Conservation (phyloP, 495 filamentous ascomycete genomes). For the Peziza echinospora region DNA sequence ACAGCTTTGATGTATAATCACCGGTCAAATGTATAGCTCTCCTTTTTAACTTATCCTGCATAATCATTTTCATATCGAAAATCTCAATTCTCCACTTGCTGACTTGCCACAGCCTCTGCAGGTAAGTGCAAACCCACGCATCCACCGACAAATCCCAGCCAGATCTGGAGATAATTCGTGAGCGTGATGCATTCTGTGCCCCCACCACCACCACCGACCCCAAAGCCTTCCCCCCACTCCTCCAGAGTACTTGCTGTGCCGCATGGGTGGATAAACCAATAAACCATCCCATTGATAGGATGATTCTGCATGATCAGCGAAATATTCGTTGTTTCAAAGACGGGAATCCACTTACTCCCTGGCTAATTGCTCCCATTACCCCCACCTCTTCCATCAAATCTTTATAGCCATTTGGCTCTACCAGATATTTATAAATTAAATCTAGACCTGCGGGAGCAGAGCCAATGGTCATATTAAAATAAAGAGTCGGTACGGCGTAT, state of each 20-base stretch:
- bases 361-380: slow-evolving; percentile 10
- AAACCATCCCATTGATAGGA: slow-evolving; percentile 5
- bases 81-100: background rate
- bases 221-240: slow-evolving; percentile 4
- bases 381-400: slow-evolving; percentile 2
- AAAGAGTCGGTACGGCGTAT: slow-evolving; percentile 9
- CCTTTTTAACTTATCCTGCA: background rate
- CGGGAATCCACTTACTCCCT: background rate
- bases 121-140: slow-evolving; percentile 8
- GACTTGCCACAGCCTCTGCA: background rate
- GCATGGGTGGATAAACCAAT: slow-evolving; percentile 14
- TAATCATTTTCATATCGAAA: background rate
- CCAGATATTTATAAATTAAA: slow-evolving; percentile 6
- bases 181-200: background rate
- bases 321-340: background rate
- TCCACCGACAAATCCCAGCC: slow-evolving; percentile 9
- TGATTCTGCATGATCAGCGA: slow-evolving; percentile 1
- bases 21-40: background rate
- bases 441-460: background rate
- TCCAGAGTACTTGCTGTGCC: slow-evolving; percentile 9
- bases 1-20: too few relatives aligned
- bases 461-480: slow-evolving; percentile 6
- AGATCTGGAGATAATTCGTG: slow-evolving; percentile 7
- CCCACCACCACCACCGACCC: too few relatives aligned
- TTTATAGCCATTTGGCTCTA: slow-evolving; percentile 1